Evolutionary conservation across 2,329 filamentous ascomycete genomes (phyloP).

Genomic region (Lachnellula subtilissima): DNA sequence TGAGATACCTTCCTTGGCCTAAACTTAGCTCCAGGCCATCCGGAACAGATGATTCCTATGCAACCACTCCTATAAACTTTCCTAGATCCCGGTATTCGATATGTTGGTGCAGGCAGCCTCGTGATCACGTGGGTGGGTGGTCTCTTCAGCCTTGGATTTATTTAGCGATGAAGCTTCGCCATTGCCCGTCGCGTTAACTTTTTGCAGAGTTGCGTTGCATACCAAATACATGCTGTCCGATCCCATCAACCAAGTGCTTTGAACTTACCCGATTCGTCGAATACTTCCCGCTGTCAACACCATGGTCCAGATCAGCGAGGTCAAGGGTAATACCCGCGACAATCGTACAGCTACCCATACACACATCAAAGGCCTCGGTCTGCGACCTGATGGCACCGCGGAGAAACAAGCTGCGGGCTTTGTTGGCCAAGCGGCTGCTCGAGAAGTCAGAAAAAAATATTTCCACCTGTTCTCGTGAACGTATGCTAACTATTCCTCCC

Average conservation of each 20-base stretch:
- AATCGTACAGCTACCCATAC: conserved; percentile 95
- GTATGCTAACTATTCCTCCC: conserved; percentile 69
- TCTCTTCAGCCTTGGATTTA: neutral
- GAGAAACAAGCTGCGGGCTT: conserved; percentile 79
- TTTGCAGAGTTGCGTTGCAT: neutral
- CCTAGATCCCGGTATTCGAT: neutral
- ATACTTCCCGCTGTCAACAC: conserved; percentile 30
- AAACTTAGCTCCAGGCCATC: no score
- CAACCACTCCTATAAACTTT: no score
- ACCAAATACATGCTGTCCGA: no score
- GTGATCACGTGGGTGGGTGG: neutral
- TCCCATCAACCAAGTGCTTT: neutral
- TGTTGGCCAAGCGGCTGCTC: conserved; percentile 78
- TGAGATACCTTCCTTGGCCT: no score
- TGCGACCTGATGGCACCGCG: conserved; percentile 80
- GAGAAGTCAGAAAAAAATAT: conserved; percentile 61
- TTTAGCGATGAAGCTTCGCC: conserved; percentile 4
- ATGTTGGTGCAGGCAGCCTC: neutral
- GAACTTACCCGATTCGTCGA: neutral
- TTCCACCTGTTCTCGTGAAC: conserved; percentile 51
- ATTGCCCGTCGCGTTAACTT: conserved; percentile 3
- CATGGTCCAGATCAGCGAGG: conserved; percentile 90
- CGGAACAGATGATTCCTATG: no score
- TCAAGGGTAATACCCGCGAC: conserved; percentile 90
- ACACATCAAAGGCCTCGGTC: conserved; percentile 91